Conservation (phyloP, 163 green algal species). For the Scenedesmus sp. region DNA sequence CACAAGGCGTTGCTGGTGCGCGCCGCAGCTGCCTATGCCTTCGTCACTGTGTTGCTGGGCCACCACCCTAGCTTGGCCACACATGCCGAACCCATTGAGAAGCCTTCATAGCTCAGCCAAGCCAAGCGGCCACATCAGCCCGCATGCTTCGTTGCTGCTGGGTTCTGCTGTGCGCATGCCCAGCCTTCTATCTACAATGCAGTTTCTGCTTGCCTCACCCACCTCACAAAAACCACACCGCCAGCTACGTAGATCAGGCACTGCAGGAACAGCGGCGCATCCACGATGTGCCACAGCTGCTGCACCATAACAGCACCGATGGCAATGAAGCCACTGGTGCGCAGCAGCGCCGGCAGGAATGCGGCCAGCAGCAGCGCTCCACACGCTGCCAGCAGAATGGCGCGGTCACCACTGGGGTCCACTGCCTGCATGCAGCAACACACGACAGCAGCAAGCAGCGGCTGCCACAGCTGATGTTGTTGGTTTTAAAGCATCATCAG, state of each 20-base stretch:
- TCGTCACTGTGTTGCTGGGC: too few relatives aligned
- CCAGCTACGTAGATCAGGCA: conserved; percentile 61
- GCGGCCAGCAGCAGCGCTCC: conserved; percentile 68
- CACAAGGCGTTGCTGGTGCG: not conserved
- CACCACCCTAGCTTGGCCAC: too few relatives aligned
- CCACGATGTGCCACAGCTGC: conserved; percentile 63
- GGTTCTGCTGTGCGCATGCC: not conserved
- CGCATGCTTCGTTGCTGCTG: too few relatives aligned
- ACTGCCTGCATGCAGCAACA: conserved; percentile 55
- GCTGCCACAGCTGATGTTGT: not conserved
- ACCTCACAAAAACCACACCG: conserved; percentile 59
- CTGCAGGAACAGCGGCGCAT: conserved; percentile 69
- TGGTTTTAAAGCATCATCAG: too few relatives aligned
- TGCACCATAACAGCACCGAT: conserved; percentile 60
- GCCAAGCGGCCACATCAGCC: not conserved
- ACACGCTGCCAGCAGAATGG: conserved; percentile 36
- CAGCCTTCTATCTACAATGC: not conserved
- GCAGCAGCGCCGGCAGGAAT: conserved; percentile 73
- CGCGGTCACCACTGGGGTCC: conserved; percentile 57
- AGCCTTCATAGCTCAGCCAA: not conserved
- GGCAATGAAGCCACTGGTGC: conserved; percentile 76
- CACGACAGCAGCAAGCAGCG: not conserved
- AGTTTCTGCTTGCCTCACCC: not conserved
- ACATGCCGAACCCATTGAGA: too few relatives aligned
- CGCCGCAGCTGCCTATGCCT: too few relatives aligned